phyloP scores from a whole-genome alignment of 2,329 filamentous ascomycete genomes.

The Aureobasidium leucospermi region DNA sequence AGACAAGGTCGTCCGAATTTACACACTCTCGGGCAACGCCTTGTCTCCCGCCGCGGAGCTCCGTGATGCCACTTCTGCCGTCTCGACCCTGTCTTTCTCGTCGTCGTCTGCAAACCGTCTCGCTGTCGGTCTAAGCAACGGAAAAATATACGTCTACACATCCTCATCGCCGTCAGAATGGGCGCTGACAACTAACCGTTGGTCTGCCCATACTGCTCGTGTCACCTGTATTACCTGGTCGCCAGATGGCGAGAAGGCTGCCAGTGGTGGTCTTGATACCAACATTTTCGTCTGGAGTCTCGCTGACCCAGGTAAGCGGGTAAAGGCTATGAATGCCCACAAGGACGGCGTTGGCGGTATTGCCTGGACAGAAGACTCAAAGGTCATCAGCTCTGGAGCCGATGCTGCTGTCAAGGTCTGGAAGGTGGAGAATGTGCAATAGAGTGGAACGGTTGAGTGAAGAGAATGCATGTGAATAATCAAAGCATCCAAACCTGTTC shows the following conservation, averaged over 20 bases:
- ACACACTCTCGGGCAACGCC: slow-evolving; percentile 49
- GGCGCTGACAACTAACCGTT: slow-evolving; percentile 71
- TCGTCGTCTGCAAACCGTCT: slow-evolving; percentile 61
- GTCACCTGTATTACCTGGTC: slow-evolving; percentile 72
- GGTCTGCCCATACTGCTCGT: slow-evolving; percentile 63
- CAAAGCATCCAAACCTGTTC: too few species aligned
- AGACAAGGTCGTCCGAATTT: slow-evolving; percentile 68
- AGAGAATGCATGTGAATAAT: too few species aligned
- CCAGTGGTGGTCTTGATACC: slow-evolving; percentile 81
- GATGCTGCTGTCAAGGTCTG: slow-evolving; percentile 92
- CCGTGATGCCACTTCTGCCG: slow-evolving; percentile 59
- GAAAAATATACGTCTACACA: slow-evolving; percentile 80
- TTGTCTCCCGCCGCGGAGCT: slow-evolving; percentile 49
- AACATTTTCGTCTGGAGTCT: slow-evolving; percentile 91
- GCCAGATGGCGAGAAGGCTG: slow-evolving; percentile 65
- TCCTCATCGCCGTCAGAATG: slow-evolving; percentile 40
- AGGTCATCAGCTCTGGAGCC: slow-evolving; percentile 71
- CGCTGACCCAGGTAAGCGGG: slow-evolving; percentile 69
- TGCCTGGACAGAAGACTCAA: slow-evolving; percentile 62
- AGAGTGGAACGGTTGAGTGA: neutral
- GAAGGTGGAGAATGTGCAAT: slow-evolving; percentile 52
- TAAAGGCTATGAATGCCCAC: slow-evolving; percentile 82
- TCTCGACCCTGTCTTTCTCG: slow-evolving; percentile 81
- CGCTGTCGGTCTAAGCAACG: slow-evolving; percentile 73
- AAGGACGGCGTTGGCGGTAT: slow-evolving; percentile 93